Base-by-base conservation (phyloP, 2,329 filamentous ascomycete genomes). In the Aspergillus tubingensis region DNA sequence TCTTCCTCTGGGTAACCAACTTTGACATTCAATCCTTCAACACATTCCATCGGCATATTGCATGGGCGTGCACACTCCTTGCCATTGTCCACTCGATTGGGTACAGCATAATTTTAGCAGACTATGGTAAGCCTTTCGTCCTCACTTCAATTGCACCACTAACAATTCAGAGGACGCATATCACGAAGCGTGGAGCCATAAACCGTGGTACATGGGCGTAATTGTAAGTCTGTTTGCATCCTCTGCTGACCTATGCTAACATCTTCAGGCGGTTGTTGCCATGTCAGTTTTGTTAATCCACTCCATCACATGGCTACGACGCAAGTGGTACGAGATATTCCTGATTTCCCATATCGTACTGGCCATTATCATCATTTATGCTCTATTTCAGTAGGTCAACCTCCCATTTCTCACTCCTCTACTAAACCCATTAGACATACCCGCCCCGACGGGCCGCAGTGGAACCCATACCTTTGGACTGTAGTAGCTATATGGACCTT, bases 11-110 rank as follows among this genome's bases (percentile, higher is more conserved):
- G 84, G 66, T 85, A 0, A 89, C 87, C 0, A 85, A 86, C 0
- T 90, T 86, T 85, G 83, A 83, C 8, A 88, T 86, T 68, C 80
- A 80, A 2, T 85, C 85, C 0, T 89, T 85, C 66, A 89, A 84
- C 65, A 82, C 83, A 51, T 88, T 89, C 54, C 88, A 90, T 68
- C 82, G 87, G 0, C 86, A 85, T 79, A 78, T 86, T 5, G 87
- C 87, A 0, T 79, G 87, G 11, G 79, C 87, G 1, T 80, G 84
- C 10, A 86, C 86, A 0, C 59, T 85, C 0, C 80, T 88, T 62
- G 86, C 86, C 1, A 79, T 89, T 4, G 68, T 87, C 0, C 88
- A 90, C 66, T 86, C 85, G 0, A 65, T 88, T 1, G 82, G 81
- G 0, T 90, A 87, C 61, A 83, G 82, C 0, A 59, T 82, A 1